Percentiles rank a stretch among this genome's conserved stretches.
phyloP scores from a whole-genome alignment of 2,329 filamentous ascomycete genomes.

The Claviceps capensis region DNA sequence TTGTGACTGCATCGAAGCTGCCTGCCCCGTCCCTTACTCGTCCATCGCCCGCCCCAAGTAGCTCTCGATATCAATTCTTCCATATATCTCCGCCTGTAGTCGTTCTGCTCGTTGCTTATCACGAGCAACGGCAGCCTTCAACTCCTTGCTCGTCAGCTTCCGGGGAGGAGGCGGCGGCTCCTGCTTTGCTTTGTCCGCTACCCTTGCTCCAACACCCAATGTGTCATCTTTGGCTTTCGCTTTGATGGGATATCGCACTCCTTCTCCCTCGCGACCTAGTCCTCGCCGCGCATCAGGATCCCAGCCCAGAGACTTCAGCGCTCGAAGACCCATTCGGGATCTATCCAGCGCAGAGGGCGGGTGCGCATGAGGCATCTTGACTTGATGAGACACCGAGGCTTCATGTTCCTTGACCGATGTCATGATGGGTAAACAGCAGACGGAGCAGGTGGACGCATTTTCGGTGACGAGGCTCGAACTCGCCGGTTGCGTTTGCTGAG shows the following conservation, averaged over 20 bases:
- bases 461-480: background rate
- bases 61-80: constrained; percentile 58
- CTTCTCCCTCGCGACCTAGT: constrained; percentile 56
- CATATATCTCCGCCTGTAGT: constrained; percentile 59
- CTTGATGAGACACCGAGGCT: constrained; percentile 55
- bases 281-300: constrained; percentile 60
- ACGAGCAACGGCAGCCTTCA: constrained; percentile 28
- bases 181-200: constrained; percentile 16
- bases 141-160: constrained; percentile 44
- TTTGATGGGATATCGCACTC: constrained; percentile 65
- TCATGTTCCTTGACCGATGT: constrained; percentile 33
- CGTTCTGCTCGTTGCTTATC: constrained; percentile 45
- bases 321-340: constrained; percentile 52
- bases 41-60: constrained; percentile 44
- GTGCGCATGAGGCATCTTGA: constrained; percentile 53
- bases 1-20: too few relatives aligned
- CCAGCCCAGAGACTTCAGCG: constrained; percentile 57
- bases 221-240: constrained; percentile 58
- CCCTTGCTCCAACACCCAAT: constrained; percentile 51
- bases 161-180: constrained; percentile 28
- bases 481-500: background rate
- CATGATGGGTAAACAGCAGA: constrained; percentile 23
- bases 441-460: constrained; percentile 15
- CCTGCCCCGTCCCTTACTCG: background rate
- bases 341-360: constrained; percentile 61